phyloP scores from a whole-genome alignment of 2,329 filamentous ascomycete species.

The Cercospora nicotianae region DNA sequence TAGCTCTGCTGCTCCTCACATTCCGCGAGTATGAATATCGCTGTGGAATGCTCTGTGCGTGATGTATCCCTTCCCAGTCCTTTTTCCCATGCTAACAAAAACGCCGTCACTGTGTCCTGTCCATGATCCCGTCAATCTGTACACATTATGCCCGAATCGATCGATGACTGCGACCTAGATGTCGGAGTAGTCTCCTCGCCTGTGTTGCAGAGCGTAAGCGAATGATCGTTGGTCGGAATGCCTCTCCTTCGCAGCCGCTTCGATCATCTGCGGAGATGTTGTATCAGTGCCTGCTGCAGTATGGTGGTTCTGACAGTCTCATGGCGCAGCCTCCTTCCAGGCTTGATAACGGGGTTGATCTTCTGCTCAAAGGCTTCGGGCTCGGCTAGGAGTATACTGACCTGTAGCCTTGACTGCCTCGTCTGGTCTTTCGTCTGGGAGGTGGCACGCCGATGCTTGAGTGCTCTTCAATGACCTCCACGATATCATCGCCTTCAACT shows the following conservation, averaged over 20 bases:
- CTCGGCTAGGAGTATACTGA: conserved; percentile 40
- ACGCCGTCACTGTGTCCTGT: conserved; percentile 12
- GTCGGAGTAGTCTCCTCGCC: conserved; percentile 26
- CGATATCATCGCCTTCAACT: conserved; percentile 55
- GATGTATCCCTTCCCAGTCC: neutral
- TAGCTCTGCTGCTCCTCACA: neutral
- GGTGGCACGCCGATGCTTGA: conserved; percentile 44
- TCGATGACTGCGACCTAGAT: conserved; percentile 4
- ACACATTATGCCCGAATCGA: conserved; percentile 7
- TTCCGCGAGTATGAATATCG: neutral
- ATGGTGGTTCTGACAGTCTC: conserved; percentile 5
- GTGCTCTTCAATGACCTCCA: conserved; percentile 60
- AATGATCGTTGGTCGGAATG: conserved; percentile 4
- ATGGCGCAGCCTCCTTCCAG: conserved; percentile 1
- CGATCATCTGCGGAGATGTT: conserved; percentile 12
- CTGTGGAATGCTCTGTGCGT: neutral
- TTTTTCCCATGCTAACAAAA: conserved; percentile 2
- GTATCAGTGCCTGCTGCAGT: conserved; percentile 16
- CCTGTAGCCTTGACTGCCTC: conserved; percentile 49
- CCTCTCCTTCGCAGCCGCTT: neutral
- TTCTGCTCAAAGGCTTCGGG: conserved; percentile 1
- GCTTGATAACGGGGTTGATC: neutral
- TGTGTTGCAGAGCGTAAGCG: conserved; percentile 22
- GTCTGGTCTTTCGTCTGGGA: conserved; percentile 40
- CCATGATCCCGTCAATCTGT: conserved; percentile 3